Base-by-base conservation (phyloP, 164 flowering plant genomes). In the Protea cynaroides region DNA sequence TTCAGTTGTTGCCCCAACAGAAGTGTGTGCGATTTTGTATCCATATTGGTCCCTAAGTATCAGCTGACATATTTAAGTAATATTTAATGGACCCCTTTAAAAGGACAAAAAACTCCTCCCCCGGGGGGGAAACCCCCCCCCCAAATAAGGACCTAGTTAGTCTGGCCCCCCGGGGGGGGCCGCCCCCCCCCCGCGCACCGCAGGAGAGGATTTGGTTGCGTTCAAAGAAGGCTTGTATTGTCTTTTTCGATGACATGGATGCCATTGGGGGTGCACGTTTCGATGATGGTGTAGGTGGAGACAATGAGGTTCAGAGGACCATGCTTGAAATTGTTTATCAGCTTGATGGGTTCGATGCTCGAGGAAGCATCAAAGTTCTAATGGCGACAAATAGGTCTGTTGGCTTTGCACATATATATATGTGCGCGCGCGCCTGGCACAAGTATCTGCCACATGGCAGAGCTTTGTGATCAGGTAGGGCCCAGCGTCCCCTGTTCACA, bases 261-360 rank as follows among this genome's bases (percentile, higher is more conserved):
- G 98, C 98, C 50, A 94, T 94, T 46, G 98, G 98, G 6, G 98
- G 98, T 70, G 96, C 97, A 4, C 86, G 96, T 29, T 94, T 94
- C 78, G 95, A 91, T 75, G 98, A 91, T 79, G 97, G 98, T 62
- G 95, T 82, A 19, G 97, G 98, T 66, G 96, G 98, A 53, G 97
- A 92, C 72, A 94, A 94, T 70, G 97, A 94, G 72, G 97, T 94
- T 55, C 97, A 94, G 57, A 85, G 99, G 21, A 89, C 99, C 1
- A 94, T 94, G 99, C 97, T 94, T 78, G 99, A 94, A 75, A 94
- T 94, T 73, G 97, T 91, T 65, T 88, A 92, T 72, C 97, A 94
- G 73, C 96, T 92, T 64, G 96, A 94, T 79, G 97, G 99, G 1
- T 94, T 94, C 81, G 99, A 89, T 81, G 96, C 97, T 54, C 88